Evolutionary conservation across 1,284 basidiomycete species (phyloP).

Genomic region (Rhodotorula sp.): DNA sequence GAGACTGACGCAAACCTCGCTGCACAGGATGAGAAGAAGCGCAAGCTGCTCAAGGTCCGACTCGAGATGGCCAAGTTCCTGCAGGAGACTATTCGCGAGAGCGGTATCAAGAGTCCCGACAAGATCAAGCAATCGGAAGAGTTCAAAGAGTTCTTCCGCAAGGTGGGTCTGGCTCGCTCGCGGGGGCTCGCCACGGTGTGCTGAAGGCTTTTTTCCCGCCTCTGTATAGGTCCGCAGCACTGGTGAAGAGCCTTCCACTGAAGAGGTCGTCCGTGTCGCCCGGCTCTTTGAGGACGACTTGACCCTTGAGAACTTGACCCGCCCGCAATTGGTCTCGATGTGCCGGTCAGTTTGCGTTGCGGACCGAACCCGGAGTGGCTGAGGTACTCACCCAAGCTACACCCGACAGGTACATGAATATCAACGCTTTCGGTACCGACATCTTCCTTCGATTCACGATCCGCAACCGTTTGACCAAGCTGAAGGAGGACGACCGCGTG

Average conservation of each 20-base stretch:
- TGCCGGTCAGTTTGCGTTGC: constrained; percentile 91
- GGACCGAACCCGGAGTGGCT: constrained; percentile 92
- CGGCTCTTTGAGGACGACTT: constrained; percentile 97
- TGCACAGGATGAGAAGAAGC: constrained; percentile 87
- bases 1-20: background rate
- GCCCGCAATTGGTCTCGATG: constrained; percentile 96
- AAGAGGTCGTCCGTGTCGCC: constrained; percentile 90
- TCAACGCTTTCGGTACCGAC: constrained; percentile 98
- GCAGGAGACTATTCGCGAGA: constrained; percentile 94
- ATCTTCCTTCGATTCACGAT: constrained; percentile 96
- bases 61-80: constrained; percentile 99
- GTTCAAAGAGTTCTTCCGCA: constrained; percentile 99
- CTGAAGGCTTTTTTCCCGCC: background rate
- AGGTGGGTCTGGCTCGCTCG: constrained; percentile 56
- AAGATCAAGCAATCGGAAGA: constrained; percentile 89
- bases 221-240: constrained; percentile 75
- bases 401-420: constrained; percentile 73
- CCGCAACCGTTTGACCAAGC: constrained; percentile 75
- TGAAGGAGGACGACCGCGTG: constrained; percentile 82
- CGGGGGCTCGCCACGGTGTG: background rate
- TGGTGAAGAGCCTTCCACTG: constrained; percentile 83
- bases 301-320: constrained; percentile 94
- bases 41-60: constrained; percentile 89
- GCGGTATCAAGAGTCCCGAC: constrained; percentile 76
- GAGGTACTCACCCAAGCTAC: constrained; percentile 52